Evolutionary conservation across 2,329 filamentous ascomycete genomes (phyloP), one percentile per base, ranked within the genome.

Genomic region (Cladosporium sphaerospermum): DNA sequence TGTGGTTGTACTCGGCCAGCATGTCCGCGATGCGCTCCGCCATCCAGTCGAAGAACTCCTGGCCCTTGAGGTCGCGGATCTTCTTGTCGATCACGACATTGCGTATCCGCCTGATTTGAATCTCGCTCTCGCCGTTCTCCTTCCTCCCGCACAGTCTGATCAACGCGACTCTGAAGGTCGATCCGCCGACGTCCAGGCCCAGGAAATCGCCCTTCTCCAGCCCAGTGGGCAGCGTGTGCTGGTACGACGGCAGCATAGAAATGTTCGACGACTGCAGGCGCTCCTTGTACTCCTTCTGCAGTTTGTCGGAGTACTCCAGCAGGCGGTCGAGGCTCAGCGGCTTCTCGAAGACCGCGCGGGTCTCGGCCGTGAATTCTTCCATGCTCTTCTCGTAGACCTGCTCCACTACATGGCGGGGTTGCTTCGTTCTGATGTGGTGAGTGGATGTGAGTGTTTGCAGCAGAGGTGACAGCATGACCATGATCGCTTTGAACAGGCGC

Each of bases 1-100:
- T 64, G 46, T 69, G 65, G 42, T 66, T 73, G 51, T 73, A 70
- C 31, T 73, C 67, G 18, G 67, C 66, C 45, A 84, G 68, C 66
- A 79, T 79, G 8, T 75, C 72, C 41, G 76, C 74, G 53, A 85
- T 83, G 55, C 77, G 75, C 45, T 73, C 72, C 5, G 81, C 82
- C 77, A 85, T 83, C 82, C 82, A 85, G 63, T 83, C 80, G 63
- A 85, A 85, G 65, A 85, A 85, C 1, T 73, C 70, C 19, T 73
- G 73, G 2, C 81, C 82, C 53, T 75, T 71, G 55, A 84, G 67
- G 43, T 73, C 67, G 48, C 80, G 78, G 45, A 83, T 76, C 11
- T 68, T 62, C 56, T 80, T 75, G 61, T 82, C 78, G 57, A 85
- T 84, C 45, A 70, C 70, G 59, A 75, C 79, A 42, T 74, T 77